A percentile compares a stretch with the other conserved stretches of the same genome.
Evolutionary conservation across 495 filamentous ascomycete species (phyloP).

Genomic region (Penicillium alfredii): DNA sequence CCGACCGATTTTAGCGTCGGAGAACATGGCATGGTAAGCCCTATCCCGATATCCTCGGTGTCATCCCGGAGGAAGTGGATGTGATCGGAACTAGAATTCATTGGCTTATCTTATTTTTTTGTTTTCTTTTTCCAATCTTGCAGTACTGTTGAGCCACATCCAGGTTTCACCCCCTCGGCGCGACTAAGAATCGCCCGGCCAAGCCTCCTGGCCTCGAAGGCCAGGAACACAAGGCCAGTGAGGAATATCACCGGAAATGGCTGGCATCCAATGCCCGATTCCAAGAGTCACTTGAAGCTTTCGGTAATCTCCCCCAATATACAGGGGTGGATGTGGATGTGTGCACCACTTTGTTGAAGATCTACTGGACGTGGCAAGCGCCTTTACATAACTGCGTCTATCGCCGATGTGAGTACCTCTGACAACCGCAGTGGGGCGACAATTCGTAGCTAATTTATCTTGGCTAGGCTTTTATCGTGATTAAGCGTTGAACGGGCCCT

Average conservation of each 20-base stretch:
- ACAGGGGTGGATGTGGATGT: slow-evolving; percentile 3
- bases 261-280: slow-evolving; percentile 5
- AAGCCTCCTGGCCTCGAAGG: not conserved
- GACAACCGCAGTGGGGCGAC: not conserved
- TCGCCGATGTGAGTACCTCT: slow-evolving; percentile 5
- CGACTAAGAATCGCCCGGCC: not conserved
- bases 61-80: too few species aligned
- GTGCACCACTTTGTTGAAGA: slow-evolving; percentile 2
- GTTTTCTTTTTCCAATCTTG: too few species aligned
- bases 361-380: slow-evolving; percentile 12
- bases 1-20: slow-evolving; percentile 9
- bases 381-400: slow-evolving; percentile 12
- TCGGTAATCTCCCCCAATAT: slow-evolving; percentile 2
- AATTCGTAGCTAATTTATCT: not conserved
- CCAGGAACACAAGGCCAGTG: not conserved
- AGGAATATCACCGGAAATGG: slow-evolving; percentile 11
- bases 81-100: too few species aligned
- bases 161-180: slow-evolving; percentile 8
- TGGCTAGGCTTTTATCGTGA: slow-evolving; percentile 10
- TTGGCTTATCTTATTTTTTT: too few species aligned
- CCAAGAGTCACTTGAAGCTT: slow-evolving; percentile 7
- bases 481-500: slow-evolving; percentile 7
- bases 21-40: slow-evolving; percentile 8
- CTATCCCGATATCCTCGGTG: too few species aligned
- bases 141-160: slow-evolving; percentile 11